phyloP scores from a whole-genome alignment of 2,329 filamentous ascomycete species.

The Neonectria sp. region DNA sequence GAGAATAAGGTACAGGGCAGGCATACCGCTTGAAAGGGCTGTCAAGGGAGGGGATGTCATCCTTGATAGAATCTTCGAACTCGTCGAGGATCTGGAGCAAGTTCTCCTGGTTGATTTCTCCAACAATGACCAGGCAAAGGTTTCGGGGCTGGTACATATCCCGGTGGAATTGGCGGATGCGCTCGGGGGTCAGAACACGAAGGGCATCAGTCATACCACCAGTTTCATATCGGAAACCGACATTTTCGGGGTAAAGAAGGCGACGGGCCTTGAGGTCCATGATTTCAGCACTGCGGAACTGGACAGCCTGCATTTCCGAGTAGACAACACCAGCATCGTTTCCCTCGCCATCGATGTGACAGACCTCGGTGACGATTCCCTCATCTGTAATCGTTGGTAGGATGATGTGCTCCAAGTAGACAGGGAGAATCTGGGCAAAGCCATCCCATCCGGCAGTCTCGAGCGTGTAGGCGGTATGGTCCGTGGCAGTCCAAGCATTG shows the following conservation, averaged over 20 bases:
- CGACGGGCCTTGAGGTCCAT: constrained; percentile 89
- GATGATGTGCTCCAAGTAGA: constrained; percentile 96
- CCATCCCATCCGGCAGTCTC: constrained; percentile 98
- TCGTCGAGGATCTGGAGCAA: constrained; percentile 86
- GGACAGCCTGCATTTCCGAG: constrained; percentile 97
- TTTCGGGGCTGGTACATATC: constrained; percentile 99
- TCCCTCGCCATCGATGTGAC: constrained; percentile 93
- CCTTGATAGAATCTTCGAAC: constrained; percentile 90
- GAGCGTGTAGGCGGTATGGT: constrained; percentile 96
- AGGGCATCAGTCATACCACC: constrained; percentile 96
- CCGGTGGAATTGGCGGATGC: constrained; percentile 94
- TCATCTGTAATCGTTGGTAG: constrained; percentile 93
- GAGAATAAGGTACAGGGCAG: not conserved
- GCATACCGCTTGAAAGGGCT: constrained; percentile 79
- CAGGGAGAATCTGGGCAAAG: constrained; percentile 92
- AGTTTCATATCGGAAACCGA: constrained; percentile 98
- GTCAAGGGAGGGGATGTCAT: constrained; percentile 82
- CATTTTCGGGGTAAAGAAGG: constrained; percentile 87
- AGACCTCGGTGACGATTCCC: constrained; percentile 94
- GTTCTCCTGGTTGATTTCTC: constrained; percentile 87
- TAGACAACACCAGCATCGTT: constrained; percentile 98
- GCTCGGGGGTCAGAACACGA: constrained; percentile 86
- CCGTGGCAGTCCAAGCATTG: constrained; percentile 97
- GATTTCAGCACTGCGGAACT: constrained; percentile 86
- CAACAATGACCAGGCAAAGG: constrained; percentile 90